Base-by-base conservation (phyloP, 2,329 filamentous ascomycete genomes). In the Xylaria polymorpha region DNA sequence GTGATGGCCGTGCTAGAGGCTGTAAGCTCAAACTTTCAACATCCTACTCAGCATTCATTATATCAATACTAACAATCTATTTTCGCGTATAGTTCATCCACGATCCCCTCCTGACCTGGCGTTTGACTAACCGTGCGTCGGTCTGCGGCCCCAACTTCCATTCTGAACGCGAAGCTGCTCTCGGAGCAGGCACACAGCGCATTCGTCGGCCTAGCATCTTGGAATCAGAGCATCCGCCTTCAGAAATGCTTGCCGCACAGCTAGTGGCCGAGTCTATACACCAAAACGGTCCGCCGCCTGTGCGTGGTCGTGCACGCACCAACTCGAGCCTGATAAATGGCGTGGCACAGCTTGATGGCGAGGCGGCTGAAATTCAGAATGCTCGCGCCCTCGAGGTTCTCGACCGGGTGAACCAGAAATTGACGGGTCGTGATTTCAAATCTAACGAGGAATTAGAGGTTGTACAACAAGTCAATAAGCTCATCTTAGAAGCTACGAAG, bases 1-100 rank as follows among this genome's bases (percentile, higher is more conserved):
- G 88, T 99, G 68, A 98, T 99, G 93, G 96, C 96, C 37, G 96
- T 99, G 22, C 85, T 99, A 65, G 96, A 99, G 87, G 96, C 96
- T 73, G 93, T 96, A 88, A 90, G 92, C 90, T 55, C 46, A 56
- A 51, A 46, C 15, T 43, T 48, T n/a, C 7, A 59, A 44, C 20
- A n/a, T 53, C n/a, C 18, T 59, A 41, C 32, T 35, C 1, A 4
- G 5, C 10, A 2, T 51, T 37, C 12, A 55, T 29, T 46, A 12
- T 51, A 53, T 41, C 15, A 37, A 56, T 73, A 58, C 73, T 77
- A 71, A 77, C 61, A 7, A 62, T 8, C 20, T 50, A 4, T 43
- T 69, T 35, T 66, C 29, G 20, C 57, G 8, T 48, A 8, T 77
- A 96, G 93, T 99, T 99, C 83, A 98, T 99, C 74, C 97, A 99